These are phyloP conservation scores for Hanseniaspora clermontiae DNA, from an alignment of 805 yeast species.

Conservation along the genomic window DNA sequence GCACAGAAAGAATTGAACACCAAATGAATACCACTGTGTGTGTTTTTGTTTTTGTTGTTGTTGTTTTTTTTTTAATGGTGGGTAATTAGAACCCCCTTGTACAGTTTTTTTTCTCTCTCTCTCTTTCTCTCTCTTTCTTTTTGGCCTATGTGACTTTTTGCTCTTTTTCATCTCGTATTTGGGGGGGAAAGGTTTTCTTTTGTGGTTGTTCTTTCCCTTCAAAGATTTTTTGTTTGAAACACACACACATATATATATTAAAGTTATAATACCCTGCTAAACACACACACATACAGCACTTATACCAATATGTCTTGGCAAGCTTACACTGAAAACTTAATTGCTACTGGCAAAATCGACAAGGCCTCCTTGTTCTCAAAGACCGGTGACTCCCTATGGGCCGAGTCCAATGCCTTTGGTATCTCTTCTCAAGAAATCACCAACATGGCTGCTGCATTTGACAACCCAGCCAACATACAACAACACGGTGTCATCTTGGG, in stretches of 20 bases:
- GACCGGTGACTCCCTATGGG: constrained; percentile 94
- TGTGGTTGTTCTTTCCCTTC: neutral
- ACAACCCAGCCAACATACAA: constrained; percentile 66
- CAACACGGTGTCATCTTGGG: constrained; percentile 75
- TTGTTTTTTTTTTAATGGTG: no score
- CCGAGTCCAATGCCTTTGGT: constrained; percentile 55
- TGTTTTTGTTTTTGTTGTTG: no score
- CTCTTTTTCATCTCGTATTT: no score
- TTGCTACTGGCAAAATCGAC: constrained; percentile 78
- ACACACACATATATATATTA: no score
- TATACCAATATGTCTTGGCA: constrained; percentile 9
- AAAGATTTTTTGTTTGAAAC: no score
- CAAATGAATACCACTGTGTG: no score
- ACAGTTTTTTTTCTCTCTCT: no score
- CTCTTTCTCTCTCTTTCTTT: no score
- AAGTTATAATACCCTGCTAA: neutral
- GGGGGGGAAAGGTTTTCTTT: no score
- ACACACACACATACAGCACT: neutral
- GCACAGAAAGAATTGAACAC: no score
- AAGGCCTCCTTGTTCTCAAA: constrained; percentile 86
- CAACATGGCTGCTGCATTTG: constrained; percentile 66
- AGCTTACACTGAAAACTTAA: constrained; percentile 93
- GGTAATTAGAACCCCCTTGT: no score
- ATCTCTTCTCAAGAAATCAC: constrained; percentile 59
- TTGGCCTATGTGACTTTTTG: no score